phyloP scores from a whole-genome alignment of 192 early-diverging fungal species.

The Allomyces javanicus region DNA sequence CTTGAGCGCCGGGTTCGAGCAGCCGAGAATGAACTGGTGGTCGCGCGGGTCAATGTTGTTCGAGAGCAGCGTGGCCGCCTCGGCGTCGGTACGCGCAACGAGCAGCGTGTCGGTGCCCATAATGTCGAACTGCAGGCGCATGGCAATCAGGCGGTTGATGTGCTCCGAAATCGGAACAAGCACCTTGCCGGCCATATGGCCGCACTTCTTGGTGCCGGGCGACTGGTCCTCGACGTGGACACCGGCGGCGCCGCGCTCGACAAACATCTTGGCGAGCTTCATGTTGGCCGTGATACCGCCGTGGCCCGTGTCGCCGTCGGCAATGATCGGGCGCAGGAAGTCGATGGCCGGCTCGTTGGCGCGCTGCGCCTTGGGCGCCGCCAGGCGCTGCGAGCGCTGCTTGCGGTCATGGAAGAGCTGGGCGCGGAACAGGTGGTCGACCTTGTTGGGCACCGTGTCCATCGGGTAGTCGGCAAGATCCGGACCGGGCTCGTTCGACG shows the following conservation, averaged over 20 bases:
- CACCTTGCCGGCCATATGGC: slow-evolving; percentile 98
- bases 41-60: slow-evolving; percentile 91
- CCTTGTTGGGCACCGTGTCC: slow-evolving; percentile 96
- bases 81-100: slow-evolving; percentile 88
- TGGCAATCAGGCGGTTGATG: slow-evolving; percentile 86
- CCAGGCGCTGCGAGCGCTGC: slow-evolving; percentile 75
- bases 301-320: slow-evolving; percentile 95
- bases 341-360: slow-evolving; percentile 54
- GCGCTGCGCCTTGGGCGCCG: slow-evolving; percentile 40
- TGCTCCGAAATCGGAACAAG: slow-evolving; percentile 94
- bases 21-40: slow-evolving; percentile 88
- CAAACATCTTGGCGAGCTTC: slow-evolving; percentile 94
- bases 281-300: slow-evolving; percentile 95
- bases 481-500: slow-evolving; percentile 88
- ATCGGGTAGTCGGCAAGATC: slow-evolving; percentile 98
- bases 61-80: slow-evolving; percentile 89
- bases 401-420: slow-evolving; percentile 94
- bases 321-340: slow-evolving; percentile 85
- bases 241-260: slow-evolving; percentile 87
- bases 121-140: slow-evolving; percentile 91
- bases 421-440: slow-evolving; percentile 93
- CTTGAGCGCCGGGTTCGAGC: slow-evolving; percentile 56
- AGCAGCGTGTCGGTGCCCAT: slow-evolving; percentile 91
- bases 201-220: slow-evolving; percentile 94
- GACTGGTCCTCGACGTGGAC: slow-evolving; percentile 89